Evolutionary conservation across 176 grass and related monocot species (phyloP), one percentile per base, ranked within the genome.

Genomic region (Oryza glumipatula): DNA sequence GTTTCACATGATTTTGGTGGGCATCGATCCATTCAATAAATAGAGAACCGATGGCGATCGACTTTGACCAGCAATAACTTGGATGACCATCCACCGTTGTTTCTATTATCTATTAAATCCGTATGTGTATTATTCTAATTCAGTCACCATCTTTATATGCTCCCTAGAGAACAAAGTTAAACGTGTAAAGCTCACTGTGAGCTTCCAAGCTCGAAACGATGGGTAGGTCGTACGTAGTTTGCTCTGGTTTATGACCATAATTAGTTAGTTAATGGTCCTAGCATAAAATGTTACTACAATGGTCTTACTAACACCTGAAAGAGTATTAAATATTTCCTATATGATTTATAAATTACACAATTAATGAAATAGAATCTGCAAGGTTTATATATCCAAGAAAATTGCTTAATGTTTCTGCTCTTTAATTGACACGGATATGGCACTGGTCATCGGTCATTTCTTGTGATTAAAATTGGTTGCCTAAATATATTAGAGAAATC

Each of bases 21-120:
- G 60, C 88, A 72, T 63, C 83, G 54, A 58, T 58, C 54, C 54
- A 45, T 71, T 78, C 83, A 49, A 66, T 78, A 68, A 80, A 89
- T 36, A 81, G 89, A 36, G 78, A 61, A 16, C 17, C 11, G 89
- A 88, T 72, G 94, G 80, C 76, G 51, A 90, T 81, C 72, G 69
- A 58, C 17, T 92, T 97, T 97, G 91, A 90, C 87, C 73, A 36
- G 63, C 73, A 94, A 88, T 80, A 72, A 86, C 68, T 44, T 87
- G 63, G 13, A 24, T 5, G 58, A 63, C 44, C 65, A 63, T 47
- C 68, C 83, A 83, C 68, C 68, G 45, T 36, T 54, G 2, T 75
- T 41, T 56, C 41, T 58, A 56, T 33, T 33, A 75, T 52, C 26
- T 19, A 54, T 75, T 21, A 39, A 39, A 61, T 76, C 5, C 0